phyloP scores from a whole-genome alignment of 2,329 filamentous ascomycete genomes.

The Eutypa lata region DNA sequence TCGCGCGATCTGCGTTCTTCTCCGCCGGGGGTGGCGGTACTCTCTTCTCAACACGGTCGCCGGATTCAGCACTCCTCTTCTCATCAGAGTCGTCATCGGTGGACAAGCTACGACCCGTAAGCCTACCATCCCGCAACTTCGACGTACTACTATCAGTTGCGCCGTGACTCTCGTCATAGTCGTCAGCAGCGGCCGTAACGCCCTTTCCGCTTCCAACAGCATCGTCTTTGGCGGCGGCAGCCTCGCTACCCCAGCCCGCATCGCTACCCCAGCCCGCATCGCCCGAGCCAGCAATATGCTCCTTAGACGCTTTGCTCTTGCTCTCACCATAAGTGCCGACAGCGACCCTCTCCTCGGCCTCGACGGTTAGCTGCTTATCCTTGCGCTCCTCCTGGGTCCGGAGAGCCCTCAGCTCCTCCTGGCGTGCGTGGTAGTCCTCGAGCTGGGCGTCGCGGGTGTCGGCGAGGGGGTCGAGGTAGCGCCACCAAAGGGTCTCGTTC shows the following conservation, averaged over 20 bases:
- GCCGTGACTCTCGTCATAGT: not conserved
- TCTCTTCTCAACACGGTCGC: not conserved
- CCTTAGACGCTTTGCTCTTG: not conserved
- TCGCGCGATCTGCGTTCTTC: not conserved
- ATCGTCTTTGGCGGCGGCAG: not conserved
- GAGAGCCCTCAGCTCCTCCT: slow-evolving; percentile 37
- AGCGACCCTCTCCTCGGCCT: slow-evolving; percentile 9
- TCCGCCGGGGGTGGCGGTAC: not conserved
- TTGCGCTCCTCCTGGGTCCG: slow-evolving; percentile 27
- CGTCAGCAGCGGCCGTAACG: no score
- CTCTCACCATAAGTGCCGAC: not conserved
- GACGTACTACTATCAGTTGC: not conserved
- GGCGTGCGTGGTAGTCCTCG: slow-evolving; percentile 35
- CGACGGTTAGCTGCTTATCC: slow-evolving; percentile 16
- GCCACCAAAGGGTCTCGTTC: slow-evolving; percentile 49
- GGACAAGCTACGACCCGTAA: not conserved
- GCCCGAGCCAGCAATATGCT: not conserved
- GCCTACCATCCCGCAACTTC: not conserved
- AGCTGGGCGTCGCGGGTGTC: slow-evolving; percentile 41
- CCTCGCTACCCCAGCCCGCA: not conserved
- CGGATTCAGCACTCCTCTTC: not conserved
- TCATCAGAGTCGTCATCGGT: not conserved
- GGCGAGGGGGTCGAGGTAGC: slow-evolving; percentile 44
- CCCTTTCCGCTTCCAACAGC: not conserved
- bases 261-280: not conserved